These are phyloP conservation scores for Albugo candida DNA, from an alignment of 352 stramenopile genomes.

Conservation along the genomic window DNA sequence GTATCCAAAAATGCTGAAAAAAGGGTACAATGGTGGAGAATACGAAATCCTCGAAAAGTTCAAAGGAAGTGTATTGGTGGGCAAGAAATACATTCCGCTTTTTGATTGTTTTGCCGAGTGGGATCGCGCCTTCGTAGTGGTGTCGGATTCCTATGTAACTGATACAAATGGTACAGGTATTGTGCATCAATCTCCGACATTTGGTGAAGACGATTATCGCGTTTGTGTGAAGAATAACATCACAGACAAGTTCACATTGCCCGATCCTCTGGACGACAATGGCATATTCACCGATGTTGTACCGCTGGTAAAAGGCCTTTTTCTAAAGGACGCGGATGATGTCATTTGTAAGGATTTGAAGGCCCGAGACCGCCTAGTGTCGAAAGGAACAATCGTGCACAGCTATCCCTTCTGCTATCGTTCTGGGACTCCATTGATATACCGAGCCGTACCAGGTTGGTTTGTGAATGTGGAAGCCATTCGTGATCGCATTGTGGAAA, in stretches of 20 bases:
- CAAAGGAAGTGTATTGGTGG: slow-evolving; percentile 84
- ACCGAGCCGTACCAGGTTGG: slow-evolving; percentile 97
- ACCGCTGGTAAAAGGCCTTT: slow-evolving; percentile 81
- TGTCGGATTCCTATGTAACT: slow-evolving; percentile 97
- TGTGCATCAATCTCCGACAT: slow-evolving; percentile 96
- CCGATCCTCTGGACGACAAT: slow-evolving; percentile 94
- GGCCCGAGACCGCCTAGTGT: slow-evolving; percentile 83
- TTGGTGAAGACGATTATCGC: slow-evolving; percentile 99
- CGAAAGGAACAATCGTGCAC: slow-evolving; percentile 94
- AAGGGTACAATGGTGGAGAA: slow-evolving; percentile 89
- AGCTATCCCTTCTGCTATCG: slow-evolving; percentile 99
- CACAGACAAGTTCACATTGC: slow-evolving; percentile 87
- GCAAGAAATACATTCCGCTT: slow-evolving; percentile 91
- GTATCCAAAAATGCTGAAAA: slow-evolving; percentile 95
- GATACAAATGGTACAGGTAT: slow-evolving; percentile 94
- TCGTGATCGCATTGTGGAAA: slow-evolving; percentile 85
- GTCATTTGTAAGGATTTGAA: slow-evolving; percentile 93
- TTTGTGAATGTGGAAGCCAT: slow-evolving; percentile 99
- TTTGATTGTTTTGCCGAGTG: slow-evolving; percentile 90
- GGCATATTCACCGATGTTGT: slow-evolving; percentile 89
- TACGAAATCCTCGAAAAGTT: slow-evolving; percentile 85
- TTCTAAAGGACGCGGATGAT: slow-evolving; percentile 98
- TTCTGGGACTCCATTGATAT: slow-evolving; percentile 99
- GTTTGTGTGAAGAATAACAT: slow-evolving; percentile 93
- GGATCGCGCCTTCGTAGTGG: slow-evolving; percentile 86